Evolutionary conservation across 2,329 filamentous ascomycete species (phyloP).

Genomic region (Conoideocrella luteorostrata): DNA sequence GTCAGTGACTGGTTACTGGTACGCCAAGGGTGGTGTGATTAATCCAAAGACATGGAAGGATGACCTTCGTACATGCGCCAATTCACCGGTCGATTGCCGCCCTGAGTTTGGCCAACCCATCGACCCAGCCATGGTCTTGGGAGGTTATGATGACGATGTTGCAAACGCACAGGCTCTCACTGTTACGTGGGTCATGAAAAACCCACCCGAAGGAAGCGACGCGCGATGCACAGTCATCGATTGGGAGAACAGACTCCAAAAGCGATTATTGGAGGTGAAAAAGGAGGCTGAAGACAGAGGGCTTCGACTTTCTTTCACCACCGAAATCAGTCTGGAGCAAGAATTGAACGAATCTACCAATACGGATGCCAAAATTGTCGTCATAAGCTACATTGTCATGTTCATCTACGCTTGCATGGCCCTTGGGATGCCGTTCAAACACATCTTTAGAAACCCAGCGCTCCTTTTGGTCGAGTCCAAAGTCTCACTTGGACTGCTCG

Average conservation of each 20-base stretch:
- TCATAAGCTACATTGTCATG: constrained; percentile 98
- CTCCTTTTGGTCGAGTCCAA: constrained; percentile 91
- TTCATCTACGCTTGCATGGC: constrained; percentile 94
- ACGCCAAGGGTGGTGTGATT: constrained; percentile 41
- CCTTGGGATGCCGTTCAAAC: constrained; percentile 75
- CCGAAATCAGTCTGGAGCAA: constrained; percentile 89
- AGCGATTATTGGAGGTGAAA: constrained; percentile 70
- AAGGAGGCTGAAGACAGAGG: constrained; percentile 71
- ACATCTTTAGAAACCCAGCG: constrained; percentile 74
- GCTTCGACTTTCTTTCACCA: constrained; percentile 85
- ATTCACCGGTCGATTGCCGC: constrained; percentile 76
- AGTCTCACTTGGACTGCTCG: constrained; percentile 88
- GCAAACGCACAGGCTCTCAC: constrained; percentile 74
- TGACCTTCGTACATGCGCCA: constrained; percentile 65
- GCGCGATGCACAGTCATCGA: constrained; percentile 72
- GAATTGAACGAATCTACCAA: constrained; percentile 98
- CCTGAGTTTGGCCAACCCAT: constrained; percentile 87
- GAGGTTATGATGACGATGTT: constrained; percentile 66
- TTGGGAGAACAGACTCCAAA: constrained; percentile 77
- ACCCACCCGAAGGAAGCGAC: constrained; percentile 66
- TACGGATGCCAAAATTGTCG: constrained; percentile 93
- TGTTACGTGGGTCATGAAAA: constrained; percentile 91
- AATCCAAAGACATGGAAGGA: constrained; percentile 58
- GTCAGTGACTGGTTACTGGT: constrained; percentile 85
- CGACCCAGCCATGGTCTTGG: constrained; percentile 77